A percentile compares a stretch with the other conserved stretches of the same genome.
Conservation (phyloP, 225 moss, liverwort and hornwort species). For the Antitrichia curtipendula region DNA sequence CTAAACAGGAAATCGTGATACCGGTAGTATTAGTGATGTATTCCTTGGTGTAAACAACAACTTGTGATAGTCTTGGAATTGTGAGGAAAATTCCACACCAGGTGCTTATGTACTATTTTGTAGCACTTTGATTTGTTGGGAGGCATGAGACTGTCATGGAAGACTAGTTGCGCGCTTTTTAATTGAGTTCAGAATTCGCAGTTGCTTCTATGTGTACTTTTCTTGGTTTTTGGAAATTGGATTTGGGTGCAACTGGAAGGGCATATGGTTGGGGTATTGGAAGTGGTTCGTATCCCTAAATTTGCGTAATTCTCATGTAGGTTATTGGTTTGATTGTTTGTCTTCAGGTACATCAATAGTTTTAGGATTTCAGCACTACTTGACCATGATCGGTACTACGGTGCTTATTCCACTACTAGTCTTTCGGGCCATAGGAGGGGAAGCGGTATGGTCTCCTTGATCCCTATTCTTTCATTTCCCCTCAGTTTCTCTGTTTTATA, state of each 20-base stretch:
- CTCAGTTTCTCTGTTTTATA: neutral
- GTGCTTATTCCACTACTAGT: conserved; percentile 32
- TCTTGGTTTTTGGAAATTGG: neutral
- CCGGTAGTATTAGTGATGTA: neutral
- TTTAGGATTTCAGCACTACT: conserved; percentile 52
- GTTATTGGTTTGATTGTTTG: neutral
- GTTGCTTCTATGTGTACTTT: neutral
- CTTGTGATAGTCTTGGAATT: neutral
- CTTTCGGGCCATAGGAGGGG: conserved; percentile 24
- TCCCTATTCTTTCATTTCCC: neutral
- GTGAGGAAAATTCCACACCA: neutral
- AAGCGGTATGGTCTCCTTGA: conserved; percentile 1
- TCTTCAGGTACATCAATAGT: conserved; percentile 18
- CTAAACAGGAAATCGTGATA: too few species aligned
- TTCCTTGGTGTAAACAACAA: neutral
- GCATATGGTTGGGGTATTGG: neutral
- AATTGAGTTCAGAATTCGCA: neutral
- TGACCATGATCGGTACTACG: conserved; percentile 27
- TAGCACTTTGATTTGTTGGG: neutral
- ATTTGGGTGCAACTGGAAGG: neutral
- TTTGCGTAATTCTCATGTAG: neutral
- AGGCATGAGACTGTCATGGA: neutral
- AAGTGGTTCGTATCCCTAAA: neutral
- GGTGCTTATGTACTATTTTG: neutral
- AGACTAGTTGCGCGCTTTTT: neutral